Percentiles rank a stretch among this genome's conserved stretches.
Evolutionary conservation across 345 rosid genomes (phyloP).

Genomic region (Pseudoturritis turrita): DNA sequence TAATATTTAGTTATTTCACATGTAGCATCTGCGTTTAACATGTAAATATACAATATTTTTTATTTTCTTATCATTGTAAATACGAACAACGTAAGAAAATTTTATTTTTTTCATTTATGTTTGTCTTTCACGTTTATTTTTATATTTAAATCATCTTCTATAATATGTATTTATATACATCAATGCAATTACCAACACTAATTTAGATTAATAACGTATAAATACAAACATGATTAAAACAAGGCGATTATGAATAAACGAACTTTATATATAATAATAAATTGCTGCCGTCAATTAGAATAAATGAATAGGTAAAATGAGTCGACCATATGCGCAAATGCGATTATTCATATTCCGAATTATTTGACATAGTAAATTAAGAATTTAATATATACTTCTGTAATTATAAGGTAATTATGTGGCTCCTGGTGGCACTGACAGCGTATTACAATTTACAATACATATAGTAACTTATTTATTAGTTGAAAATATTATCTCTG

Average conservation of each 20-base stretch:
- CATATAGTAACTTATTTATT: background rate
- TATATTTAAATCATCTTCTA: background rate
- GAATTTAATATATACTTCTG: background rate
- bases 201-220: background rate
- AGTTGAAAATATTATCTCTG: conserved; percentile 9
- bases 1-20: too few species aligned
- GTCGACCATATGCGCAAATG: background rate
- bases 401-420: background rate
- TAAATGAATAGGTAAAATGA: background rate
- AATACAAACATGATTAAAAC: background rate
- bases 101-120: background rate
- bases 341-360: background rate
- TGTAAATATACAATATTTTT: background rate
- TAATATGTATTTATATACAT: background rate
- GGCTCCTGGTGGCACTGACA: conserved; percentile 21
- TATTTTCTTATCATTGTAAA: background rate
- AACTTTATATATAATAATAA: background rate
- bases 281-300: background rate
- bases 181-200: background rate
- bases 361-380: conserved; percentile 11
- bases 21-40: background rate
- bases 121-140: background rate
- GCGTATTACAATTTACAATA: background rate
- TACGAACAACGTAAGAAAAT: background rate
- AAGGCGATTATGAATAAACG: background rate